Evolutionary conservation across 306 rosid species (phyloP).

Genomic region (Lupinus albus): DNA sequence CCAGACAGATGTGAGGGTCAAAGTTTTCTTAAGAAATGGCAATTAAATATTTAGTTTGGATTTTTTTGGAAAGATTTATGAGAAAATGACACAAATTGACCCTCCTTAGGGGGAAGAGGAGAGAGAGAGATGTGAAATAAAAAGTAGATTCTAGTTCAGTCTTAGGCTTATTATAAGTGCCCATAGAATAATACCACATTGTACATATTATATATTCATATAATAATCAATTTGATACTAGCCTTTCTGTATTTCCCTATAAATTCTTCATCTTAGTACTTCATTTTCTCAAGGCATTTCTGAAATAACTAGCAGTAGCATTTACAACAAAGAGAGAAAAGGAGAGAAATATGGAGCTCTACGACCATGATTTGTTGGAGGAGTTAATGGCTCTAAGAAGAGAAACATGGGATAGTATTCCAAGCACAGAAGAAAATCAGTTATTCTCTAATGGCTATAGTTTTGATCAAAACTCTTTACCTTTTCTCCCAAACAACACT

Average conservation of each 20-base stretch:
- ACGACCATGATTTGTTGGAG: slow-evolving; percentile 65
- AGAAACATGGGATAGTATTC: slow-evolving; percentile 66
- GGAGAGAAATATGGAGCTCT: slow-evolving; percentile 62
- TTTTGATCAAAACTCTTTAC: slow-evolving; percentile 61
- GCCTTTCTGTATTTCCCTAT: slow-evolving; percentile 49
- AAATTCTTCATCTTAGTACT: slow-evolving; percentile 50
- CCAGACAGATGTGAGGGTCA: slow-evolving; percentile 61
- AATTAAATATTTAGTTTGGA: slow-evolving; percentile 45
- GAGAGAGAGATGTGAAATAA: slow-evolving; percentile 28
- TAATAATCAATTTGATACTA: slow-evolving; percentile 38
- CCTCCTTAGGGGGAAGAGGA: neutral
- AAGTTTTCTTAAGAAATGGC: slow-evolving; percentile 46
- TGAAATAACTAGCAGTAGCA: slow-evolving; percentile 52
- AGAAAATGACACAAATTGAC: slow-evolving; percentile 63
- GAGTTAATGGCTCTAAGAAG: slow-evolving; percentile 68
- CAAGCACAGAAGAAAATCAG: slow-evolving; percentile 56
- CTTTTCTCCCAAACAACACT: slow-evolving; percentile 52
- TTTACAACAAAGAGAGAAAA: slow-evolving; percentile 43
- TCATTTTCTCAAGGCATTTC: slow-evolving; percentile 51
- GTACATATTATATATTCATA: slow-evolving; percentile 37
- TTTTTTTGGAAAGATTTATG: slow-evolving; percentile 67
- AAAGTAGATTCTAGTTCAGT: slow-evolving; percentile 59
- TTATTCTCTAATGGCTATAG: slow-evolving; percentile 52
- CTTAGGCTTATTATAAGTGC: slow-evolving; percentile 41
- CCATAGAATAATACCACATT: slow-evolving; percentile 34